Evolutionary conservation across 441 rosid species (phyloP).

Genomic region (Theobroma grandiflorum): DNA sequence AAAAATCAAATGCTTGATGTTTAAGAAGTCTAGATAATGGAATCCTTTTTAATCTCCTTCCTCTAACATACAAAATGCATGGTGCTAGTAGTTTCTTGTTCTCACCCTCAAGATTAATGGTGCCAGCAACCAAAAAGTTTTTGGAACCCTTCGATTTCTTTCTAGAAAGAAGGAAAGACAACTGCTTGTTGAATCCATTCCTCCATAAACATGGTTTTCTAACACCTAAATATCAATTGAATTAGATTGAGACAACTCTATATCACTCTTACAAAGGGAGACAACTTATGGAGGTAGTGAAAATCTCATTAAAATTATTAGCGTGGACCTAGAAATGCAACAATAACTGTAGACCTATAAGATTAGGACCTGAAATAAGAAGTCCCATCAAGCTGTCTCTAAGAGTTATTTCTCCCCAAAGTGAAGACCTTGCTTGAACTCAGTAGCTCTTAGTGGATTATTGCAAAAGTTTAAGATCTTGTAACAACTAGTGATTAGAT

Average conservation of each 20-base stretch:
- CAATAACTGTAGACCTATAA: background rate
- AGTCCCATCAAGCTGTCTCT: constrained; percentile 21
- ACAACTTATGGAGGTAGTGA: no score
- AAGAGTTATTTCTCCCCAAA: constrained; percentile 3
- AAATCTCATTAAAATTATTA: constrained; percentile 13
- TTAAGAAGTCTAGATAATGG: constrained; percentile 13
- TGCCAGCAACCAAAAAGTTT: constrained; percentile 16
- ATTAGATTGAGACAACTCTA: background rate
- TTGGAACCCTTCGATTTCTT: background rate
- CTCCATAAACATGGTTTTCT: background rate
- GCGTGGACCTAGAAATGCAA: constrained; percentile 19
- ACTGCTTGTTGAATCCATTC: background rate
- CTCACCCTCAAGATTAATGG: constrained; percentile 24
- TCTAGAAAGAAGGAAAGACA: background rate
- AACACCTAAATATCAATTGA: background rate
- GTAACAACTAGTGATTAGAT: constrained; percentile 14
- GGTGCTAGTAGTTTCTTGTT: constrained; percentile 11
- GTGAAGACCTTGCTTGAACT: constrained; percentile 11
- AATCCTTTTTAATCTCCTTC: background rate
- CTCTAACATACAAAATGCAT: background rate
- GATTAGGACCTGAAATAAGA: background rate
- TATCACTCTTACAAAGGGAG: background rate
- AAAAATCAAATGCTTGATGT: constrained; percentile 14
- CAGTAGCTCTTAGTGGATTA: background rate
- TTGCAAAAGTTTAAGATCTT: constrained; percentile 32